Evolutionary conservation across 1,284 basidiomycete species (phyloP).

Genomic region (Pseudozyma sp.): DNA sequence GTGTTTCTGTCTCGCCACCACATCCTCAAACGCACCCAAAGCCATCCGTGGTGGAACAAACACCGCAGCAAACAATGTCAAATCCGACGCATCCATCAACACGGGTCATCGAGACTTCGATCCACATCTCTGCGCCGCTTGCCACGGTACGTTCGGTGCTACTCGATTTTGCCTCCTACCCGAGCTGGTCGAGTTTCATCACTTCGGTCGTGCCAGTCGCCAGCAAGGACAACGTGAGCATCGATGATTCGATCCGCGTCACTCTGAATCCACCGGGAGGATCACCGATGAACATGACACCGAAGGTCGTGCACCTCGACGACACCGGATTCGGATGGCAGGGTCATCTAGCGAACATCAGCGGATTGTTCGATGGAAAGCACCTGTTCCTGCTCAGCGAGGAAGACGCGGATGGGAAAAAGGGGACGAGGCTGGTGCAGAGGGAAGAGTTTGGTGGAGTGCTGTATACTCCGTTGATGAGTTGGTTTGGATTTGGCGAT

Average conservation of each 20-base stretch:
- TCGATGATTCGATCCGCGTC: constrained; percentile 7
- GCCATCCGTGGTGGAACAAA: neutral
- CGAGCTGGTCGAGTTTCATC: constrained; percentile 16
- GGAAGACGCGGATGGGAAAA: neutral
- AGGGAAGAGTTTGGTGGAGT: constrained; percentile 26
- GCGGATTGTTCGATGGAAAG: constrained; percentile 22
- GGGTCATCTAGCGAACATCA: constrained; percentile 16
- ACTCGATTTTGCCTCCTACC: constrained; percentile 23
- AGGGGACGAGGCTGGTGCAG: constrained; percentile 7
- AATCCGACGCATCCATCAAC: constrained; percentile 8
- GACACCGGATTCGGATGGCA: constrained; percentile 16
- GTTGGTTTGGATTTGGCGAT: constrained; percentile 12
- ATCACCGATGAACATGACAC: constrained; percentile 9
- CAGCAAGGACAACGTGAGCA: neutral
- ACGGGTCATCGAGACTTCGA: constrained; percentile 9
- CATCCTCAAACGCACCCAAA: no score
- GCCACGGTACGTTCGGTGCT: constrained; percentile 5
- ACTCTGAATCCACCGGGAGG: constrained; percentile 9
- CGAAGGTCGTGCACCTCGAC: constrained; percentile 12
- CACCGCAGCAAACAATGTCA: constrained; percentile 9
- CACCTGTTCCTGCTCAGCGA: constrained; percentile 15
- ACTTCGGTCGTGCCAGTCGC: neutral
- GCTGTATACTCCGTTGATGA: constrained; percentile 21
- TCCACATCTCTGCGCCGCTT: constrained; percentile 17
- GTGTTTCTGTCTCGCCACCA: neutral